Base-by-base conservation (phyloP, 768 basidiomycete species). In the Suillus cothurnatus region DNA sequence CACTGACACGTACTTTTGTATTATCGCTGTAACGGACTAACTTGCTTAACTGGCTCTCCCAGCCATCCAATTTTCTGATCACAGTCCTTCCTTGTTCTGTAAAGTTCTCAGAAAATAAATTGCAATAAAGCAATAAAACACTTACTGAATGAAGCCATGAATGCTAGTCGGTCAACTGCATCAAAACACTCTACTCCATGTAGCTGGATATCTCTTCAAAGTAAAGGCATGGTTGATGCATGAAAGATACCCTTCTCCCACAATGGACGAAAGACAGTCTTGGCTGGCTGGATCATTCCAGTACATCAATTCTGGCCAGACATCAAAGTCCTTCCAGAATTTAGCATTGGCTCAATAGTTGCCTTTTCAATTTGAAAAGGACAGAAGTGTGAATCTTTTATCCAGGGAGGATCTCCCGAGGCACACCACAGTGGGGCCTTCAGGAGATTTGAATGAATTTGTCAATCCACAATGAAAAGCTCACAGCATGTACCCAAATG, bases 361-460 rank as follows among this genome's bases (percentile, higher is more conserved):
- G 21, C 43, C 32, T 23, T 58, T 63, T n/a, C n/a, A n/a, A n/a
- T n/a, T n/a, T n/a, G 57, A 66, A 66, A 11, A 63, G 47, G 15
- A 63, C 62, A 6, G 65, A 66, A 11, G 62, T 62, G 5, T 66
- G 65, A 26, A 66, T 43, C 56, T 66, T 66, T n/a, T 66, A 62
- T 14, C 65, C 65, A 1, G 62, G 62, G 14, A 63, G 55, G 28
- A 66, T 60, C n/a, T 38, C 17, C 23, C 65, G 57, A 28, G 55
- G 41, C 14, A 8, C 23, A 6, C 56, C 62, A 15, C 38, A 8
- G n/a, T 66, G 38, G 12, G 56, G 65, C 23, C 62, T 65, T 26
- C 36, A 43, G 19, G 14, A 62, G 38, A 9, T 26, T 31, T 4
- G 15, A 31, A 62, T 39, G 5, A 34, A 62, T 39, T 31, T 39